Evolutionary conservation across 495 filamentous ascomycete species (phyloP).

Genomic region (Aspergillus panamensis): DNA sequence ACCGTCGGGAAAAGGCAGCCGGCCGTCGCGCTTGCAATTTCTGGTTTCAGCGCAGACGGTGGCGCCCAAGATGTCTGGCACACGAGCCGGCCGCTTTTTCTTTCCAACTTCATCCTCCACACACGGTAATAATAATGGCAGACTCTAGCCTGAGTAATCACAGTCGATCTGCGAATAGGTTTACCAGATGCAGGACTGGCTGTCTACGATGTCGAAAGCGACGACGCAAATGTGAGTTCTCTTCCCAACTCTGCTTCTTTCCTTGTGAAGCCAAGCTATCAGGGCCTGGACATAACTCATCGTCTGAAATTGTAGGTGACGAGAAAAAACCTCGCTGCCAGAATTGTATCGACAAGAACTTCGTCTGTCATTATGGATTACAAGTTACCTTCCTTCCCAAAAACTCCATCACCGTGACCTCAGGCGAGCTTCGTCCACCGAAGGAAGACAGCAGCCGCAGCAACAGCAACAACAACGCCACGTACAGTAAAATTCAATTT

Average conservation of each 20-base stretch:
- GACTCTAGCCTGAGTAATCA: not conserved
- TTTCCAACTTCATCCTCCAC: not conserved
- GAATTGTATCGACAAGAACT: slow-evolving; percentile 40
- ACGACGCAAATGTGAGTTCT: slow-evolving; percentile 38
- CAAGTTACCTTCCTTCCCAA: slow-evolving; percentile 42
- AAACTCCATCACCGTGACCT: slow-evolving; percentile 33
- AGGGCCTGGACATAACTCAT: not conserved
- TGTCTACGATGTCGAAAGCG: slow-evolving; percentile 44
- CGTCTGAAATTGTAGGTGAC: slow-evolving; percentile 29
- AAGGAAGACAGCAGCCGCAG: not conserved
- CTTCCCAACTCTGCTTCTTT: not conserved
- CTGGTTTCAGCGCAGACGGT: not conserved
- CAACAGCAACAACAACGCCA: not conserved
- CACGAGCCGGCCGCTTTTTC: not conserved
- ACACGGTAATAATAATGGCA: not conserved
- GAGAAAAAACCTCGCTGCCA: slow-evolving; percentile 41
- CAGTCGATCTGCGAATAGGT: slow-evolving; percentile 10
- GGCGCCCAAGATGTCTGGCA: not conserved
- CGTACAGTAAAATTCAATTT: slow-evolving; percentile 22
- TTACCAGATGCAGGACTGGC: slow-evolving; percentile 40
- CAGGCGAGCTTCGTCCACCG: slow-evolving; percentile 12
- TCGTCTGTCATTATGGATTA: slow-evolving; percentile 38
- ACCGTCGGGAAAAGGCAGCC: not conserved
- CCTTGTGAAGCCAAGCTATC: no score
- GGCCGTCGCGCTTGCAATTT: not conserved